A percentile compares a stretch with the other conserved stretches of the same genome.
Evolutionary conservation across 345 rosid genomes (phyloP).

Genomic region (Bretschneidera sinensis): DNA sequence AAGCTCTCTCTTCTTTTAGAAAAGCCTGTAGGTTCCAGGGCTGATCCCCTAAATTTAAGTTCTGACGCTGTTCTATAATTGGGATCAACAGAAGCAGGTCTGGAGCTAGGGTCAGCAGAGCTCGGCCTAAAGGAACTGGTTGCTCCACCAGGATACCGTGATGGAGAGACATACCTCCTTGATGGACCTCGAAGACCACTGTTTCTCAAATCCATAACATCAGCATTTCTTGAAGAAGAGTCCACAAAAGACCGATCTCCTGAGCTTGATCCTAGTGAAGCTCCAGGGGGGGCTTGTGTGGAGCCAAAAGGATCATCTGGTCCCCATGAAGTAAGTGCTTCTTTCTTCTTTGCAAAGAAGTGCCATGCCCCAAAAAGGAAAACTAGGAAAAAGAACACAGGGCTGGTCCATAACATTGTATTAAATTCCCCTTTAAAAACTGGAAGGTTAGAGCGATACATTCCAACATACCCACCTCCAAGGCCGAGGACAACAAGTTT

Average conservation of each 20-base stretch:
- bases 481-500: slow-evolving; percentile 76
- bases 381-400: slow-evolving; percentile 74
- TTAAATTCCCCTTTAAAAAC: slow-evolving; percentile 55
- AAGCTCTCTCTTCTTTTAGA: slow-evolving; percentile 61
- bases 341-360: slow-evolving; percentile 95
- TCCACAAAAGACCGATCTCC: slow-evolving; percentile 59
- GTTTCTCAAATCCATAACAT: slow-evolving; percentile 55
- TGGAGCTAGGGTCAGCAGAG: slow-evolving; percentile 44
- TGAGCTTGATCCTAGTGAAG: slow-evolving; percentile 41
- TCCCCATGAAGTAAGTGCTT: slow-evolving; percentile 92
- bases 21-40: slow-evolving; percentile 53
- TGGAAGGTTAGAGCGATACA: slow-evolving; percentile 73
- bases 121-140: slow-evolving; percentile 56
- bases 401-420: slow-evolving; percentile 79
- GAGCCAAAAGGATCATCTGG: slow-evolving; percentile 79
- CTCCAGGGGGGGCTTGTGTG: slow-evolving; percentile 35
- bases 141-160: slow-evolving; percentile 56
- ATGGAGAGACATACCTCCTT: slow-evolving; percentile 63
- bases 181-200: slow-evolving; percentile 40
- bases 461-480: slow-evolving; percentile 73
- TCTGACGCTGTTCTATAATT: slow-evolving; percentile 53
- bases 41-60: slow-evolving; percentile 55
- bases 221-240: slow-evolving; percentile 55
- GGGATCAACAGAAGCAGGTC: slow-evolving; percentile 51
- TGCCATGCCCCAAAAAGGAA: slow-evolving; percentile 89